phyloP scores from a whole-genome alignment of 2,329 filamentous ascomycete genomes.

The Penicillium sumatraense region DNA sequence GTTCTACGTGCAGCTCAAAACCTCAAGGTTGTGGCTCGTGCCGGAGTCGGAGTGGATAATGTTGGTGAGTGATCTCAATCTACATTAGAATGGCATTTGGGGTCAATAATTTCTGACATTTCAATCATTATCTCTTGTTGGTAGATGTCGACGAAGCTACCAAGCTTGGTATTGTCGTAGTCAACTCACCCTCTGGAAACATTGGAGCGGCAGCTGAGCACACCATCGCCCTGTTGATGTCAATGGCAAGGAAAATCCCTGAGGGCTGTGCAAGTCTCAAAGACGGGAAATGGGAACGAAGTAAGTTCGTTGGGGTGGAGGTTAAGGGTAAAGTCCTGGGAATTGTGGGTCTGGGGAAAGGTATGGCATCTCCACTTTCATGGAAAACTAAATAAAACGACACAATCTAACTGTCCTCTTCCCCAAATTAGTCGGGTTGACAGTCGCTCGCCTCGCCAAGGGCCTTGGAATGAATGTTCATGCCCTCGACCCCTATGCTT shows the following conservation, averaged over 20 bases:
- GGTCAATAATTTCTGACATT: not conserved
- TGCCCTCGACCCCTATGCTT: constrained; percentile 79
- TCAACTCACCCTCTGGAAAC: constrained; percentile 80
- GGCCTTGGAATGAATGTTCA: constrained; percentile 77
- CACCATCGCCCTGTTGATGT: constrained; percentile 74
- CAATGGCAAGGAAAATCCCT: constrained; percentile 74
- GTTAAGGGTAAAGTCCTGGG: constrained; percentile 77
- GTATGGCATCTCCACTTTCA: constrained; percentile 33
- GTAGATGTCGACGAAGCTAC: constrained; percentile 73
- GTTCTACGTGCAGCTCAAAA: constrained; percentile 69
- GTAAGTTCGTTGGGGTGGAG: constrained; percentile 75
- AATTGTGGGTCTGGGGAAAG: constrained; percentile 81
- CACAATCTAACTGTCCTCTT: not conserved
- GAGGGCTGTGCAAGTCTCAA: constrained; percentile 72
- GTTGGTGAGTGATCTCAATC: too few species aligned
- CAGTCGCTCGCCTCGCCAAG: constrained; percentile 77
- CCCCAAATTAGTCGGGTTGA: constrained; percentile 73
- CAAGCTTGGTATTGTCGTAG: constrained; percentile 73
- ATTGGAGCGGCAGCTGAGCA: constrained; percentile 81
- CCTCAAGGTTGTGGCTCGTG: constrained; percentile 77
- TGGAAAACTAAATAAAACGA: not conserved
- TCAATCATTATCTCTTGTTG: too few species aligned
- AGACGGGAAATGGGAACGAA: constrained; percentile 74
- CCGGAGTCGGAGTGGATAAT: constrained; percentile 83
- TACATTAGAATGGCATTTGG: not conserved